Conservation (phyloP, 208 protist species). For the Acanthamoeba culbertsoni region DNA sequence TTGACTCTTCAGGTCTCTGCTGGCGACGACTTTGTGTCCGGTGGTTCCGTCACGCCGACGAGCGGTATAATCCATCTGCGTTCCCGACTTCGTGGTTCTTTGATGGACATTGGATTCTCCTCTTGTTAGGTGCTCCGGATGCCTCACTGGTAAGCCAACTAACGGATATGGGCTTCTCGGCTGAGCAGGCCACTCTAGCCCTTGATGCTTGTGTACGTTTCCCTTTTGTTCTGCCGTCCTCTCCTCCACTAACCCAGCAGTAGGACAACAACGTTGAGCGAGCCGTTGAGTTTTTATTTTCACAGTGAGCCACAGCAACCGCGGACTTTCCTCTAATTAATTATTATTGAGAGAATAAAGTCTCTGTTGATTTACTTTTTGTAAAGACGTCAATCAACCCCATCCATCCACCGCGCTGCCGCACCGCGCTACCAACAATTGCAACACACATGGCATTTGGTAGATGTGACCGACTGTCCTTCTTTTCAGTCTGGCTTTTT, state of each 20-base stretch:
- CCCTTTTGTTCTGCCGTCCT: background rate
- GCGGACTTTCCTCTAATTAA: background rate
- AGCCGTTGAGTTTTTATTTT: background rate
- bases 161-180: conserved; percentile 26
- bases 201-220: background rate
- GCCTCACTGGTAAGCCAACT: background rate
- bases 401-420: too few relatives aligned
- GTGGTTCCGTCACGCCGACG: background rate
- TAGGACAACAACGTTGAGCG: background rate
- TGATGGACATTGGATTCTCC: too few relatives aligned
- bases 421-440: too few relatives aligned
- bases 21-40: background rate
- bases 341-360: background rate
- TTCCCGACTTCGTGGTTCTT: too few relatives aligned
- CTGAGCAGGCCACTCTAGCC: background rate
- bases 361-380: background rate
- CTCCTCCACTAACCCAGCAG: background rate
- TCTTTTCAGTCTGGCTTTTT: too few relatives aligned
- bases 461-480: too few relatives aligned
- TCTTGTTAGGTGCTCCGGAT: background rate
- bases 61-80: too few relatives aligned
- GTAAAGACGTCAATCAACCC: too few relatives aligned
- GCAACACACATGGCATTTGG: too few relatives aligned
- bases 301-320: background rate
- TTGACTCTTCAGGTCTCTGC: background rate